A percentile compares a stretch with the other conserved stretches of the same genome.
phyloP scores from a whole-genome alignment of 495 filamentous ascomycete species.

The Terfezia boudieri region DNA sequence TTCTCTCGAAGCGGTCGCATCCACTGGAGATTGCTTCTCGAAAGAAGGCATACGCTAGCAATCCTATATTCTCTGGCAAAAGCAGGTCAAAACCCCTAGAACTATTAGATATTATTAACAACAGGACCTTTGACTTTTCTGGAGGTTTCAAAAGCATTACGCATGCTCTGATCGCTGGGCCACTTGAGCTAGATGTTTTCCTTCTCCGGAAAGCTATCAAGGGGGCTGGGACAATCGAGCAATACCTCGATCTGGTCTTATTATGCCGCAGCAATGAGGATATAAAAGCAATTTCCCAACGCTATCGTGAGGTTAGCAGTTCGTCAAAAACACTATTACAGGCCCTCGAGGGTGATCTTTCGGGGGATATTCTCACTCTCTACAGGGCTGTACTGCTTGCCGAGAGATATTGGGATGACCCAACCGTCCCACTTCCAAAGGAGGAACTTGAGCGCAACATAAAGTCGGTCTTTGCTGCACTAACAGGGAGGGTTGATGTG shows the following conservation, averaged over 20 bases:
- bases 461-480: not conserved
- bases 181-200: not conserved
- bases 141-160: not conserved
- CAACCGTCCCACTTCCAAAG: not conserved
- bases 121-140: not conserved
- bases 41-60: no score
- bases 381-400: not conserved
- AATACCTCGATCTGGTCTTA: not conserved
- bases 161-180: not conserved
- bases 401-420: not conserved
- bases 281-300: not conserved
- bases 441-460: not conserved
- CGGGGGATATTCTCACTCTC: not conserved
- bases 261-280: not conserved
- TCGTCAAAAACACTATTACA: not conserved
- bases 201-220: not conserved
- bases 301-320: not conserved
- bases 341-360: not conserved
- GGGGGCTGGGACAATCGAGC: not conserved
- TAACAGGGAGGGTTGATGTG: not conserved
- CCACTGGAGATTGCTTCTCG: not conserved
- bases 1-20: not conserved
- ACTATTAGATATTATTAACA: not conserved
- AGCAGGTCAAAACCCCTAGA: not conserved
- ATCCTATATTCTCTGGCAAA: no score